A percentile compares a stretch with the other conserved stretches of the same genome.
Evolutionary conservation across 2,329 filamentous ascomycete species (phyloP).

Genomic region (Scedosporium aurantiacum): DNA sequence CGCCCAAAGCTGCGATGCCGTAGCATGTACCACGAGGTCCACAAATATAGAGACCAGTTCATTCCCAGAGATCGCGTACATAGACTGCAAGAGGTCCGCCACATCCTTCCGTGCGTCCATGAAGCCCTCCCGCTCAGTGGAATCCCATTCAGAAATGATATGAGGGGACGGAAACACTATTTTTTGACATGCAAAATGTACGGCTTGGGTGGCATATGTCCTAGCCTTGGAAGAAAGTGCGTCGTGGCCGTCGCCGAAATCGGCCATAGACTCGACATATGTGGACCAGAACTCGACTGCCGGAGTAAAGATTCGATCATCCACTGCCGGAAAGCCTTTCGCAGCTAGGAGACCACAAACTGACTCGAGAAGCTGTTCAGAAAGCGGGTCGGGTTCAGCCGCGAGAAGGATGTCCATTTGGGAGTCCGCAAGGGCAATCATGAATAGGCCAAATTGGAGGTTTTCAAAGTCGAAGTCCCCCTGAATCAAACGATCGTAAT

Average conservation of each 20-base stretch:
- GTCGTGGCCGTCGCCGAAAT: conserved; percentile 19
- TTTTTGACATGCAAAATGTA: conserved; percentile 58
- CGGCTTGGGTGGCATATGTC: conserved; percentile 43
- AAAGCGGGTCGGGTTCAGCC: conserved; percentile 36
- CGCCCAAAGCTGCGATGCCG: conserved; percentile 37
- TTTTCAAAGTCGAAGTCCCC: conserved; percentile 55
- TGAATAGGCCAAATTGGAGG: conserved; percentile 53
- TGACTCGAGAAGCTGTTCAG: conserved; percentile 41
- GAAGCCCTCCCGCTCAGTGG: conserved; percentile 56
- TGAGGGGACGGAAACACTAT: conserved; percentile 53
- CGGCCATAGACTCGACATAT: conserved; percentile 59
- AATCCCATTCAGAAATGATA: conserved; percentile 55
- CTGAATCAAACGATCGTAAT: conserved; percentile 42
- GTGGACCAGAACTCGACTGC: conserved; percentile 74
- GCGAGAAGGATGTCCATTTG: conserved; percentile 47
- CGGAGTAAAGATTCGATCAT: conserved; percentile 64
- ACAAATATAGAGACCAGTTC: conserved; percentile 46
- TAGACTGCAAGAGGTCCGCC: conserved; percentile 63
- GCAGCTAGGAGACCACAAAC: conserved; percentile 56
- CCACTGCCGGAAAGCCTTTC: conserved; percentile 55
- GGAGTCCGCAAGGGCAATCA: conserved; percentile 59
- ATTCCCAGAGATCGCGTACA: conserved; percentile 51
- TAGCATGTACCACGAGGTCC: conserved; percentile 22
- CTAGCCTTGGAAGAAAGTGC: conserved; percentile 17
- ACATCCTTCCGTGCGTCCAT: conserved; percentile 66